Evolutionary conservation across 768 basidiomycete genomes (phyloP), one percentile per base, ranked within the genome.

Genomic region (Dacryopinax primogenitus): DNA sequence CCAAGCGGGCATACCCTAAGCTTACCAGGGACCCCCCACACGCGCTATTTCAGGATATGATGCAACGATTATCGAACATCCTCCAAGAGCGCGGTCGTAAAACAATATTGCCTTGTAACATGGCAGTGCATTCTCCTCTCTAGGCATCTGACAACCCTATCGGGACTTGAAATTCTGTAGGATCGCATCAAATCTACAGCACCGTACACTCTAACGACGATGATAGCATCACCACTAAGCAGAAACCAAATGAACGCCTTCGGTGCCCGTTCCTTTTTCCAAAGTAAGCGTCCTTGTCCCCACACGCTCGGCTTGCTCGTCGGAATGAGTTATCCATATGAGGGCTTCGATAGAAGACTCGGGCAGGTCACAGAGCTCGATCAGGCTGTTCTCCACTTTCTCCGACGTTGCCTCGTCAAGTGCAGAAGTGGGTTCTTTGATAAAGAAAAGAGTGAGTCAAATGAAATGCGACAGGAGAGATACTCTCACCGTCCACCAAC

Each of bases 261-360:
- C 51, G 26, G 51, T 58, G 26, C 51, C 51, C 3, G 51, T 9
- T 30, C 51, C 51, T 30, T 58, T 58, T 30, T 58, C 51, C 51
- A 58, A 58, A 2, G 51, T 58, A 6, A 58, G 26, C 51, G 51
- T 58, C 67, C 87, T 77, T 1, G 83, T 89, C 15, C 89, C 91
- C 37, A 88, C 82, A 63, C 89, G 78, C 68, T 81, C 76, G 3
- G 84, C 87, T 73, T 92, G 91, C 67, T 90, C 87, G 1, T 84
- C 83, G 0, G 88, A 89, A 73, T 92, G 91, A 0, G 92, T 93
- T 66, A 93, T 90, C 91, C 91, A 93, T 2, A 93, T 72, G 39
- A 91, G 75, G 0, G 90, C 87, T 72, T 88, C 88, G 63, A 90
- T 74, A 34, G 76, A 75, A 23, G 80, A 77, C 37, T 81, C 75